These are phyloP conservation scores for Leptographium procerum DNA, from an alignment of 2,329 filamentous ascomycete genomes.

Conservation along the genomic window DNA sequence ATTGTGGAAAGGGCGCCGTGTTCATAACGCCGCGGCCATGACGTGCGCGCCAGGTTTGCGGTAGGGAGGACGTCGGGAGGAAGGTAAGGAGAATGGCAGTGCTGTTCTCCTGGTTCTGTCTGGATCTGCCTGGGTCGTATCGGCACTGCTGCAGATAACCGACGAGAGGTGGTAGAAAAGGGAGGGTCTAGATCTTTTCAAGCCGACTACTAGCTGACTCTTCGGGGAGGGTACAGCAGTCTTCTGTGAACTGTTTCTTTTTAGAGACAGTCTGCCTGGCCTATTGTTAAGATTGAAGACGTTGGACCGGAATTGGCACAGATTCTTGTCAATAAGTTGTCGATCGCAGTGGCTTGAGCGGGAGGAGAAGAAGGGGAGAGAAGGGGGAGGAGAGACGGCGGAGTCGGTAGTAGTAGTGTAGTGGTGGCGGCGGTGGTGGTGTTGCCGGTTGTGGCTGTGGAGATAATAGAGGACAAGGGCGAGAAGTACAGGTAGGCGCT, in stretches of 20 bases:
- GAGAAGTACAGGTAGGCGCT: background rate
- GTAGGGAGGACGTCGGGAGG: background rate
- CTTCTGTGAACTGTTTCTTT: background rate
- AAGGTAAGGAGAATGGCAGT: background rate
- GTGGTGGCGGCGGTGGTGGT: too few species aligned
- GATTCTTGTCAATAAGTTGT: background rate
- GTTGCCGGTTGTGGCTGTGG: background rate
- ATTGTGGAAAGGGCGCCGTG: conserved; percentile 12
- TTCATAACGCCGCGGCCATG: conserved; percentile 15
- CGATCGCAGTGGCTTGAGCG: background rate
- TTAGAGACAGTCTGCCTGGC: too few species aligned
- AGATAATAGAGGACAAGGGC: background rate
- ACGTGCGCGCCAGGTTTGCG: conserved; percentile 11
- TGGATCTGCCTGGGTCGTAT: too few species aligned
- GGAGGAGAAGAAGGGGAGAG: background rate
- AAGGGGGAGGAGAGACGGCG: background rate
- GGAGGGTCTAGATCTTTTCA: too few species aligned
- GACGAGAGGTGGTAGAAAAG: background rate
- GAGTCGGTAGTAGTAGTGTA: background rate
- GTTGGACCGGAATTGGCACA: background rate
- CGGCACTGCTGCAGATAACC: background rate
- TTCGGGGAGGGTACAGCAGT: background rate
- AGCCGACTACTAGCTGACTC: background rate
- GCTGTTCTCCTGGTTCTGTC: background rate
- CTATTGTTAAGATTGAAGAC: too few species aligned